These are phyloP conservation scores for Golubevia sp. DNA, from an alignment of 1,284 basidiomycete genomes.

Conservation along the genomic window DNA sequence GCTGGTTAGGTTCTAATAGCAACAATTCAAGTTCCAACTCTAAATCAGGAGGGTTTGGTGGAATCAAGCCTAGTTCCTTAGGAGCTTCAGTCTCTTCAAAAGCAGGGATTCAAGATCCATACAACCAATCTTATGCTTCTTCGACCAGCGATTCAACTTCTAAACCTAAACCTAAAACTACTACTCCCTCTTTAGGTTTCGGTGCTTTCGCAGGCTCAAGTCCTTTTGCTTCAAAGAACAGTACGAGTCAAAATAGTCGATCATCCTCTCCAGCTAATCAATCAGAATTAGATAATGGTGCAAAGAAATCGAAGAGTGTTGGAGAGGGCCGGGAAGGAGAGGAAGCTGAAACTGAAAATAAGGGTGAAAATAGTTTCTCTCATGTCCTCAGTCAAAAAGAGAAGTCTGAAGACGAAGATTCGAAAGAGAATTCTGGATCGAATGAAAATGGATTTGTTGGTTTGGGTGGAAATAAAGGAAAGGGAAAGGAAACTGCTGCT, in stretches of 20 bases:
- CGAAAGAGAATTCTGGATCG: neutral
- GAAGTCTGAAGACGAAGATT: neutral
- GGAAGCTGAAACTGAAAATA: neutral
- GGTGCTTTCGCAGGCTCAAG: slow-evolving; percentile 37
- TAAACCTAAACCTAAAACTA: neutral
- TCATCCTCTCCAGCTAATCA: neutral
- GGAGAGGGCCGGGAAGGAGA: neutral
- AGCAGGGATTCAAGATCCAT: no score
- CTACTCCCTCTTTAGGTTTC: slow-evolving; percentile 20
- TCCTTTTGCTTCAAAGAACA: slow-evolving; percentile 16
- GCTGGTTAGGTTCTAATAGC: slow-evolving; percentile 10
- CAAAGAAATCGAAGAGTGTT: neutral
- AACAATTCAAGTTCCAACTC: neutral
- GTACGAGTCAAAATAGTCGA: neutral
- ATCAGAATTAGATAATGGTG: neutral
- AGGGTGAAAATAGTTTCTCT: neutral
- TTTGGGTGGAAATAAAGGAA: slow-evolving; percentile 4
- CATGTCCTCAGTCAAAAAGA: neutral
- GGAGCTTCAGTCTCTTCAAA: neutral
- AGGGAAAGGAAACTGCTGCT: no score
- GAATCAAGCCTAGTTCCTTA: slow-evolving; percentile 9
- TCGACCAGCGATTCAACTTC: neutral
- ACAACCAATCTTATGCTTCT: neutral
- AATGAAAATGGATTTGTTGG: slow-evolving; percentile 4
- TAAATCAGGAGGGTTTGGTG: slow-evolving; percentile 2